These are phyloP conservation scores for Primulina huaijiensis DNA, from an alignment of 257 asterid species.

Conservation along the genomic window DNA sequence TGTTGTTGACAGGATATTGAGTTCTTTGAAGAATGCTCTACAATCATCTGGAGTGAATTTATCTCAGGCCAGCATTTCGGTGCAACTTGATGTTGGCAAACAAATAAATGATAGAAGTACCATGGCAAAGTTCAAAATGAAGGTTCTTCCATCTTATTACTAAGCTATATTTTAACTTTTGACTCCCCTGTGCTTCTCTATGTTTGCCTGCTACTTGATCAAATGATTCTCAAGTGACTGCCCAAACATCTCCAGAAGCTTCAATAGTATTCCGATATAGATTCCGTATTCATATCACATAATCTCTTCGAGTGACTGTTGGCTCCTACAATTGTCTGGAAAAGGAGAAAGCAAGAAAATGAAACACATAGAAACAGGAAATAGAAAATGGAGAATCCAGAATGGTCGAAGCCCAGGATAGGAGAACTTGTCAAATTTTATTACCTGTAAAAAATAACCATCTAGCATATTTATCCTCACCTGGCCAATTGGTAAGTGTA, in stretches of 20 bases:
- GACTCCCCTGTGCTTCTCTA: background rate
- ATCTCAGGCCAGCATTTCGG: conserved; percentile 52
- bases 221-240: background rate
- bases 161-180: background rate
- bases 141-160: conserved; percentile 33
- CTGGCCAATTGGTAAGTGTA: background rate
- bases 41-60: conserved; percentile 66
- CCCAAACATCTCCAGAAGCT: background rate
- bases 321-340: background rate
- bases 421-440: background rate
- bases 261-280: background rate
- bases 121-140: conserved; percentile 14
- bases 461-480: background rate
- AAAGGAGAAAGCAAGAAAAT: background rate
- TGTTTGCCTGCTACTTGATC: background rate
- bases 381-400: background rate
- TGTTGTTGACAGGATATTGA: conserved; percentile 39
- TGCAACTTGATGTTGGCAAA: conserved; percentile 61
- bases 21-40: conserved; percentile 43
- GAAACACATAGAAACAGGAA: background rate
- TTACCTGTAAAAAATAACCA: background rate
- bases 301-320: background rate
- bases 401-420: background rate
- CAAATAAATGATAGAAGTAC: conserved; percentile 30
- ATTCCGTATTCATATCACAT: background rate